A percentile compares a stretch with the other conserved stretches of the same genome.
phyloP scores from a whole-genome alignment of 768 basidiomycete species.

The Amylocystis lapponica region DNA sequence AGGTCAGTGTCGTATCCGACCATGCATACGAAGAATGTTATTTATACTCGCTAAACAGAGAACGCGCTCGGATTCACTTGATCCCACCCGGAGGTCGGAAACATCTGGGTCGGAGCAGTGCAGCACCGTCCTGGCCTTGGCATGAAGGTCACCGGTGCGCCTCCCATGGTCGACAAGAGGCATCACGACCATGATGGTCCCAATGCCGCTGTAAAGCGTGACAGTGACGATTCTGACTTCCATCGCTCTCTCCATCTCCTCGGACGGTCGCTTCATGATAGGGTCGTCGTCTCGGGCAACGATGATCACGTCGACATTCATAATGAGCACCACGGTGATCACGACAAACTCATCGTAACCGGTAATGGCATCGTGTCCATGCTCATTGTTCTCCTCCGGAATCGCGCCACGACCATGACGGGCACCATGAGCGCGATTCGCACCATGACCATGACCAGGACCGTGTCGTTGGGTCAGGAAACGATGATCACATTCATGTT shows the following conservation, averaged over 20 bases:
- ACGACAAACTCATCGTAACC: slow-evolving; percentile 16
- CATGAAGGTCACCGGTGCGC: background rate
- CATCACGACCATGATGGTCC: slow-evolving; percentile 12
- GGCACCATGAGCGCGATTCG: slow-evolving; percentile 12
- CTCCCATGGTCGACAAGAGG: background rate
- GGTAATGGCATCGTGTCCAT: slow-evolving; percentile 21
- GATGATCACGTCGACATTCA: slow-evolving; percentile 13
- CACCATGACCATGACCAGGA: slow-evolving; percentile 14
- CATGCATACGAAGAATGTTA: no score
- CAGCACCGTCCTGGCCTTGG: slow-evolving; percentile 1
- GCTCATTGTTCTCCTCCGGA: slow-evolving; percentile 10
- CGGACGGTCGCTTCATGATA: slow-evolving; percentile 3
- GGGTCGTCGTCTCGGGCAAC: slow-evolving; percentile 13
- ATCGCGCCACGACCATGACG: slow-evolving; percentile 13
- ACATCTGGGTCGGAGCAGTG: slow-evolving; percentile 13
- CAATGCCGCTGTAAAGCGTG: slow-evolving; percentile 12
- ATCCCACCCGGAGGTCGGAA: slow-evolving; percentile 11
- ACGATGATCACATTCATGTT: slow-evolving; percentile 16
- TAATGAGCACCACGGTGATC: slow-evolving; percentile 9
- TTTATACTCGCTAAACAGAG: no score
- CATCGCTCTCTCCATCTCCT: slow-evolving; percentile 10
- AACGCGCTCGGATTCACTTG: slow-evolving; percentile 7
- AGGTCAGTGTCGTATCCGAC: no score
- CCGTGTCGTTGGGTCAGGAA: slow-evolving; percentile 14
- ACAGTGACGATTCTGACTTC: slow-evolving; percentile 12